Evolutionary conservation across 179 eudicot genomes (phyloP).

Genomic region (Pouteria campechiana): DNA sequence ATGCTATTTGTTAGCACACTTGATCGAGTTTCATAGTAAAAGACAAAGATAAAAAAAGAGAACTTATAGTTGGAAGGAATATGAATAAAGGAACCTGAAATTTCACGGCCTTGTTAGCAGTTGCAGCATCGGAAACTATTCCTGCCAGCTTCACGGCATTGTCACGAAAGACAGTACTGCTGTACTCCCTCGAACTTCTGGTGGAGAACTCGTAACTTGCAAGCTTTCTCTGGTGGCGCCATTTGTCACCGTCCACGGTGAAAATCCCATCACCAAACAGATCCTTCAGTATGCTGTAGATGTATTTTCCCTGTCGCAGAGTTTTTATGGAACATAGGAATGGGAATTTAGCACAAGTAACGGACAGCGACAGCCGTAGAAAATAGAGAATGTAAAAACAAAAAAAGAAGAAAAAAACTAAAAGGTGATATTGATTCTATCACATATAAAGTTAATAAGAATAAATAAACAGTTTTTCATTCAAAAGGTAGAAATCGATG

Average conservation of each 20-base stretch:
- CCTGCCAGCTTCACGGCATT: constrained; percentile 8
- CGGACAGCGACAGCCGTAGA: no score
- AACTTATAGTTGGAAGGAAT: background rate
- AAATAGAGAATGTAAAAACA: no score
- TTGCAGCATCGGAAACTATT: constrained; percentile 4
- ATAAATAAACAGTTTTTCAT: no score
- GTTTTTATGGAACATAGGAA: no score
- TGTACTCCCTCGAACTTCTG: constrained; percentile 12
- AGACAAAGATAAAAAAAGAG: background rate
- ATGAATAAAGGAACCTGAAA: constrained; percentile 12
- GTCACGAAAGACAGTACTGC: constrained; percentile 9
- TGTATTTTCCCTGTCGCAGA: constrained; percentile 17
- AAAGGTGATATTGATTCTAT: no score
- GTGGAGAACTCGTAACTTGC: constrained; percentile 23
- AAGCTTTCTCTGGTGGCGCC: constrained; percentile 26
- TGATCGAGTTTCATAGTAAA: no score
- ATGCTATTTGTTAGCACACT: no score
- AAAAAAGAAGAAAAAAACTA: no score
- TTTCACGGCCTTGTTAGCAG: background rate
- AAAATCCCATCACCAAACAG: constrained; percentile 28
- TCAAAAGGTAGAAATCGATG: no score
- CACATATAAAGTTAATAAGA: no score
- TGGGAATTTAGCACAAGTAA: no score
- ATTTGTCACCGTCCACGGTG: constrained; percentile 26
- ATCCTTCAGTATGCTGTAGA: constrained; percentile 8